These are phyloP conservation scores for Zygotorulaspora danielsina DNA, from an alignment of 805 yeast genomes.

Conservation along the genomic window DNA sequence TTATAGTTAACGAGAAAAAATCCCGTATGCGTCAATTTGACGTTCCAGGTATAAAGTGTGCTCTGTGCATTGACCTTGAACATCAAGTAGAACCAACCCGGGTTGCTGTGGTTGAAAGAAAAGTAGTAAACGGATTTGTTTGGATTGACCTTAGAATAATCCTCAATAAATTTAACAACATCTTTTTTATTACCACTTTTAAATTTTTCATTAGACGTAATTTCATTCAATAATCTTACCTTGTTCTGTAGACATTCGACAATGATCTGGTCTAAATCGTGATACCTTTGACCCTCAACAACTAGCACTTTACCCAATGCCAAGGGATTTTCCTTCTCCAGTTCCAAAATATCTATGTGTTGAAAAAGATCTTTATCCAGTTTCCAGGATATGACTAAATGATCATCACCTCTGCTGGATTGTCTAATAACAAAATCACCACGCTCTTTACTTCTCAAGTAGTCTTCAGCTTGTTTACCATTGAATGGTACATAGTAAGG, in stretches of 20 bases:
- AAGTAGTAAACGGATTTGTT: conserved; percentile 86
- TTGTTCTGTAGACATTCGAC: conserved; percentile 81
- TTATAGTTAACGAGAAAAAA: conserved; percentile 71
- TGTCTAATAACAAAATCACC: conserved; percentile 96
- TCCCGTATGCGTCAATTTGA: conserved; percentile 84
- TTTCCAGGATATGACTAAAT: conserved; percentile 93
- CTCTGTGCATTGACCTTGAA: conserved; percentile 75
- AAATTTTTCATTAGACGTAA: conserved; percentile 85
- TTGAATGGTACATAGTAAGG: conserved; percentile 83
- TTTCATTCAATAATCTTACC: conserved; percentile 76
- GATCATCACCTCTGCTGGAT: conserved; percentile 83
- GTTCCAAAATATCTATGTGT: conserved; percentile 82
- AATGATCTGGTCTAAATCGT: conserved; percentile 90
- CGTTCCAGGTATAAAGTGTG: conserved; percentile 79
- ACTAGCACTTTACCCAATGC: conserved; percentile 53
- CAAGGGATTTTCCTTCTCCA: conserved; percentile 58
- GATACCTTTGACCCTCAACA: conserved; percentile 67
- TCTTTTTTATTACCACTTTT: conserved; percentile 70
- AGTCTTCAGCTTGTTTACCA: conserved; percentile 87
- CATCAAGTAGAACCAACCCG: conserved; percentile 89
- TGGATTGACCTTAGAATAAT: conserved; percentile 88
- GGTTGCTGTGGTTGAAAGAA: conserved; percentile 82
- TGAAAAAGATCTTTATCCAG: conserved; percentile 87
- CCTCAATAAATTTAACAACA: conserved; percentile 79
- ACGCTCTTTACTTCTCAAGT: conserved; percentile 77